phyloP scores from a whole-genome alignment of 1,139 yeast genomes.

The Hyphopichia buzzinii region DNA sequence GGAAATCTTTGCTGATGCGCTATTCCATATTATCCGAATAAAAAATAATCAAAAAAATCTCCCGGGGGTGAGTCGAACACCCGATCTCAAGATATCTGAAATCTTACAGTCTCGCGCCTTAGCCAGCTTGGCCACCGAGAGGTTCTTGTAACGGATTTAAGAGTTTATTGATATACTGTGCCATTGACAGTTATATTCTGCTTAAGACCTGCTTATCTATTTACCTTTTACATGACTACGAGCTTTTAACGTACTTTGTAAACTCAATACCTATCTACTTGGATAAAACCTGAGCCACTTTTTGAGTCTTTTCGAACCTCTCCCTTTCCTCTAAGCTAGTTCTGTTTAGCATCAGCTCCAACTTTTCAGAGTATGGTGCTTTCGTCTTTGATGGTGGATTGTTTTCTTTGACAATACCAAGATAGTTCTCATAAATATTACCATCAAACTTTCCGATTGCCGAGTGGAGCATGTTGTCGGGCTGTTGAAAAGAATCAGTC shows the following conservation, averaged over 20 bases:
- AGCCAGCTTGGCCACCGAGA: constrained; percentile 80
- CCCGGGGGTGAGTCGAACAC: constrained; percentile 86
- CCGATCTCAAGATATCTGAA: constrained; percentile 72
- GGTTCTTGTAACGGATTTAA: too few relatives aligned
- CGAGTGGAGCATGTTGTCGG: constrained; percentile 74
- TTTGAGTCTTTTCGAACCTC: constrained; percentile 36
- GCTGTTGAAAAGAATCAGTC: constrained; percentile 75
- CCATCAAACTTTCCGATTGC: constrained; percentile 78
- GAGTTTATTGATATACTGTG: too few relatives aligned
- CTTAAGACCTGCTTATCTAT: too few relatives aligned
- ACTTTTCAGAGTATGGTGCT: constrained; percentile 49
- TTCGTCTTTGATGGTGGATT: constrained; percentile 51
- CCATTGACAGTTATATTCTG: too few relatives aligned
- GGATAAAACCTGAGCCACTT: constrained; percentile 36
- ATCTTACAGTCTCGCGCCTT: constrained; percentile 81
- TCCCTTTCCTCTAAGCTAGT: constrained; percentile 40
- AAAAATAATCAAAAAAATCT: constrained; percentile 45
- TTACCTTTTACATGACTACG: too few relatives aligned
- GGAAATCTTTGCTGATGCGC: too few relatives aligned
- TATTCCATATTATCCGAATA: too few relatives aligned
- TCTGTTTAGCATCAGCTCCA: constrained; percentile 47
- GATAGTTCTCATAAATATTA: constrained; percentile 72
- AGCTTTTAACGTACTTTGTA: too few relatives aligned
- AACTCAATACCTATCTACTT: too few relatives aligned
- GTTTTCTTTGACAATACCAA: constrained; percentile 38